These are phyloP conservation scores for Pestalotiopsis sp. DNA, from an alignment of 2,329 filamentous ascomycete genomes.

Conservation along the genomic window DNA sequence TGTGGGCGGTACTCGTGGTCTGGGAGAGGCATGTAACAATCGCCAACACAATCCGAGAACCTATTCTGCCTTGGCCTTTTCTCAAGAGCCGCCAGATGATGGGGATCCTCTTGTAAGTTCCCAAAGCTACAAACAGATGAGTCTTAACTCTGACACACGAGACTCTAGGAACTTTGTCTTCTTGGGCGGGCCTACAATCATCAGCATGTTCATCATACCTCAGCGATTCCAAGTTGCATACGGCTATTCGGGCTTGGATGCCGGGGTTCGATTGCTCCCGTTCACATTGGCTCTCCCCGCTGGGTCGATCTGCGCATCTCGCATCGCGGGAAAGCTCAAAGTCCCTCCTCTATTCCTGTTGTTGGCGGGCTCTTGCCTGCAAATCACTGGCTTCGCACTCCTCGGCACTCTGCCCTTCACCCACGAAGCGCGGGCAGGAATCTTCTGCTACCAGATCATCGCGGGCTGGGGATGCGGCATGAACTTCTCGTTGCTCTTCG, in stretches of 20 bases:
- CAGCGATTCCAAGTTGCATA: constrained; percentile 24
- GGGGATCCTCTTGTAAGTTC: background rate
- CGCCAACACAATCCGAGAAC: background rate
- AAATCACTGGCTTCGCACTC: constrained; percentile 19
- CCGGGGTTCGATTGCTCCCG: background rate
- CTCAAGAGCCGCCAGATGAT: background rate
- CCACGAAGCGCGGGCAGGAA: constrained; percentile 8
- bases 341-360: constrained; percentile 18
- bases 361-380: constrained; percentile 15
- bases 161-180: background rate
- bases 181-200: constrained; percentile 15
- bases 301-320: constrained; percentile 2
- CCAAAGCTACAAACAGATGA: background rate
- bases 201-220: constrained; percentile 20
- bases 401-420: constrained; percentile 16
- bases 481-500: constrained; percentile 18
- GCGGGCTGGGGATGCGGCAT: constrained; percentile 20
- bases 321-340: constrained; percentile 9
- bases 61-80: background rate
- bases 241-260: constrained; percentile 11
- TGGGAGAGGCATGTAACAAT: constrained; percentile 27
- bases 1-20: constrained; percentile 27
- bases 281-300: background rate
- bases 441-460: constrained; percentile 20
- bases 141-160: background rate